phyloP scores from a whole-genome alignment of 306 rosid species.

The Begonia peltatifolia region DNA sequence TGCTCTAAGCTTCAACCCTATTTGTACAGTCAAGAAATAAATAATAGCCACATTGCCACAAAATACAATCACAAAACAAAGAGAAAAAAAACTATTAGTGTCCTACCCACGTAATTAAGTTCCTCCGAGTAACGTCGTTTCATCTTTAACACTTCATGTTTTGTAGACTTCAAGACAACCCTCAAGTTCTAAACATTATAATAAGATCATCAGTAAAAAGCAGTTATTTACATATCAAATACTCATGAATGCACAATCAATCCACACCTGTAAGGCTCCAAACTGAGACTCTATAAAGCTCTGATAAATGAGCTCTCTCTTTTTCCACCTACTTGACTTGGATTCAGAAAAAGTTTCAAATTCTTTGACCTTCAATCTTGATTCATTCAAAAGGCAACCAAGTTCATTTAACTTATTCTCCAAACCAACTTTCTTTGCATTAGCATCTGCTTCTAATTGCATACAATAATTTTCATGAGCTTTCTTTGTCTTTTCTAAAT shows the following conservation, averaged over 20 bases:
- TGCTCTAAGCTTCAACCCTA: slow-evolving; percentile 65
- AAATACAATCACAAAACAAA: slow-evolving; percentile 4
- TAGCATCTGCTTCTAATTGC: slow-evolving; percentile 46
- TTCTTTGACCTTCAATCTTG: slow-evolving; percentile 53
- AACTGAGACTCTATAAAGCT: slow-evolving; percentile 32
- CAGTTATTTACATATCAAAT: not conserved
- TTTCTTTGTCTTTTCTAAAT: slow-evolving; percentile 43
- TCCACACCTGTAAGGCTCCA: slow-evolving; percentile 63
- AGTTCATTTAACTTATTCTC: slow-evolving; percentile 52
- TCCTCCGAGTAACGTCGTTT: slow-evolving; percentile 53
- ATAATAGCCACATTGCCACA: slow-evolving; percentile 12
- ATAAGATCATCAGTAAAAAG: slow-evolving; percentile 2
- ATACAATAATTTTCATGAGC: slow-evolving; percentile 37
- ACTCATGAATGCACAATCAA: slow-evolving; percentile 8
- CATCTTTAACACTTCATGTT: slow-evolving; percentile 45
- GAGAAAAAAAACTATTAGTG: slow-evolving; percentile 4
- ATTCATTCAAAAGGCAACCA: slow-evolving; percentile 37
- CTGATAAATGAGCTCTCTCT: slow-evolving; percentile 53
- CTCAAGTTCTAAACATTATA: slow-evolving; percentile 43
- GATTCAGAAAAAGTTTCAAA: slow-evolving; percentile 66
- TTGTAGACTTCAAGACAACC: slow-evolving; percentile 46
- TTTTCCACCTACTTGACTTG: slow-evolving; percentile 61
- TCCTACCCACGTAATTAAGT: slow-evolving; percentile 64
- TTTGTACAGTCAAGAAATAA: not conserved
- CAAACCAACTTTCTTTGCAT: slow-evolving; percentile 42